phyloP scores from a whole-genome alignment of 345 rosid species.

The Cardamine chenopodiifolia region DNA sequence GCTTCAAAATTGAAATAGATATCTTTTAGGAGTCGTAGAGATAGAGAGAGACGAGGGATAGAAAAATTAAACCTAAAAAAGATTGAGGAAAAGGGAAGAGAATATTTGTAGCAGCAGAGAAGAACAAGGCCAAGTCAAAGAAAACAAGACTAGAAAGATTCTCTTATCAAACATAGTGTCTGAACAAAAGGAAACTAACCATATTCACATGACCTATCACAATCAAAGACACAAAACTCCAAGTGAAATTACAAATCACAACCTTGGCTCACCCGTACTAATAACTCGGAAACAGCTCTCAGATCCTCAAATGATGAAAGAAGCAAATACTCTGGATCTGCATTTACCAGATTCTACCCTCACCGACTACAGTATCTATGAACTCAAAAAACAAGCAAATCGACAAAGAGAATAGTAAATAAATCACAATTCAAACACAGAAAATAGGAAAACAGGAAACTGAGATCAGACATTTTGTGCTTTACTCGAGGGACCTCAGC shows the following conservation, averaged over 20 bases:
- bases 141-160: constrained; percentile 40
- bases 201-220: constrained; percentile 36
- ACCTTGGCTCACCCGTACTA: background rate
- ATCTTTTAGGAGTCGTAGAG: background rate
- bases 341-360: too few species aligned
- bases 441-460: constrained; percentile 12
- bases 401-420: too few species aligned
- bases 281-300: background rate
- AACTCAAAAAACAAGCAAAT: too few species aligned
- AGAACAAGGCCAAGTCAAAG: constrained; percentile 29
- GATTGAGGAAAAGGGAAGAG: constrained; percentile 3
- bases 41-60: background rate
- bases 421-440: too few species aligned
- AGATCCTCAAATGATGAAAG: background rate
- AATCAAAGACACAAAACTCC: constrained; percentile 32
- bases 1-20: background rate
- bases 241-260: constrained; percentile 4
- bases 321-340: constrained; percentile 26
- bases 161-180: constrained; percentile 32
- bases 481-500: constrained; percentile 11
- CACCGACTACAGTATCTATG: too few species aligned
- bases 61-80: background rate
- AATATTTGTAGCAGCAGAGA: constrained; percentile 23
- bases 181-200: constrained; percentile 26
- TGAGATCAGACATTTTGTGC: constrained; percentile 39